Conservation (phyloP, 164 flowering plant genomes). For the Saururus chinensis region DNA sequence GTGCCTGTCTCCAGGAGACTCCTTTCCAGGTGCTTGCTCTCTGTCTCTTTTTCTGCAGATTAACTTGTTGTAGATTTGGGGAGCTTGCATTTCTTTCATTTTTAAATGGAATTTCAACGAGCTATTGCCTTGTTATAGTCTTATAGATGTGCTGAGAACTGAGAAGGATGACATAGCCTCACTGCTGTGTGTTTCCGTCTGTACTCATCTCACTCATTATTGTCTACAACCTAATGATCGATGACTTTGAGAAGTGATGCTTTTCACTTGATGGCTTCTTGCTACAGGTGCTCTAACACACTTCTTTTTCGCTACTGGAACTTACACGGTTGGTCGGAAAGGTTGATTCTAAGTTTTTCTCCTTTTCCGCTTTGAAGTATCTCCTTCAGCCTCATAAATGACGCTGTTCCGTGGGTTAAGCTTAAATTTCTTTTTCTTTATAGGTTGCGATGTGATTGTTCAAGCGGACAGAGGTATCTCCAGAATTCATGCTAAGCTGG, state of each 20-base stretch:
- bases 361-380: background rate
- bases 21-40: background rate
- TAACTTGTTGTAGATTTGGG: background rate
- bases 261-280: background rate
- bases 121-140: background rate
- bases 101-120: background rate
- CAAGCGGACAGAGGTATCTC: constrained; percentile 83
- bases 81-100: background rate
- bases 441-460: constrained; percentile 77
- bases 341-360: constrained; percentile 23
- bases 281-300: constrained; percentile 62
- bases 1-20: constrained; percentile 1
- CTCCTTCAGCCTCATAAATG: background rate
- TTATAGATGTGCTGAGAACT: too few relatives aligned
- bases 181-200: background rate
- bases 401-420: background rate
- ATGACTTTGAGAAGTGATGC: background rate
- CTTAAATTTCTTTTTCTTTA: constrained; percentile 6
- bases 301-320: constrained; percentile 48
- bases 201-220: background rate
- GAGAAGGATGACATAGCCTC: background rate
- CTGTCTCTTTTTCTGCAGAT: background rate
- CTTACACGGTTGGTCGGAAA: constrained; percentile 77
- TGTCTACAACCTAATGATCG: background rate
- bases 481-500: constrained; percentile 71